Conservation (phyloP, 108 stramenopile genomes). For the Pseudonitzschia delicatissima region DNA sequence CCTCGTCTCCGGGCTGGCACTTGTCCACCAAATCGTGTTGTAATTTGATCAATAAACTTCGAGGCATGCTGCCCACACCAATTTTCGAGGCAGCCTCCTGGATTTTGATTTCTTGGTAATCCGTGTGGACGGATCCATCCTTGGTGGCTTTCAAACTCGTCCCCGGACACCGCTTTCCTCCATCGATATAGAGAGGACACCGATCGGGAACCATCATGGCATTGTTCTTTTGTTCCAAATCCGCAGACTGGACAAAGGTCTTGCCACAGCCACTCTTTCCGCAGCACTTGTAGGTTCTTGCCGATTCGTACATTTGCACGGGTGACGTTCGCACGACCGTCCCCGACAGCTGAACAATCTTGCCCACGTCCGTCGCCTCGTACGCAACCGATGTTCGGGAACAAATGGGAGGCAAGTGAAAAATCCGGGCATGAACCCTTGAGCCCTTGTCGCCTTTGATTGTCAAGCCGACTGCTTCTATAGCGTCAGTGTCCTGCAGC, state of each 20-base stretch:
- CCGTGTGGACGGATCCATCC: conserved; percentile 58
- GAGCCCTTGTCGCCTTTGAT: conserved; percentile 31
- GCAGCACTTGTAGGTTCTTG: conserved; percentile 78
- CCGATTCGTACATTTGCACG: conserved; percentile 91
- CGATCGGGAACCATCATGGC: conserved; percentile 67
- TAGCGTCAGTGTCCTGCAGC: conserved; percentile 11
- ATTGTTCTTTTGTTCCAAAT: conserved; percentile 87
- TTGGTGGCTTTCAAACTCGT: conserved; percentile 59
- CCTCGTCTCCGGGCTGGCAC: conserved; percentile 97
- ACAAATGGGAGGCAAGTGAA: conserved; percentile 82
- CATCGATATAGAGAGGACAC: conserved; percentile 53
- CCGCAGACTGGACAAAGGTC: conserved; percentile 73
- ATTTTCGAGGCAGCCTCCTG: conserved; percentile 88
- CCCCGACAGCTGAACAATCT: conserved; percentile 89
- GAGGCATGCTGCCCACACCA: conserved; percentile 83
- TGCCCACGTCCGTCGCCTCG: conserved; percentile 76
- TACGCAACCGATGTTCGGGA: conserved; percentile 77
- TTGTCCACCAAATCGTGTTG: conserved; percentile 93
- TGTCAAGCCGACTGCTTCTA: conserved; percentile 2
- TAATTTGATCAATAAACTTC: conserved; percentile 85
- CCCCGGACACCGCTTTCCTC: conserved; percentile 44
- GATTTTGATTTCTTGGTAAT: conserved; percentile 98
- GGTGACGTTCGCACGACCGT: conserved; percentile 89
- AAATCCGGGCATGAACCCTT: conserved; percentile 86
- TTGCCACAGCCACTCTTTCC: conserved; percentile 62